phyloP scores from a whole-genome alignment of 2,329 filamentous ascomycete genomes.

The Blastomyces silverae region DNA sequence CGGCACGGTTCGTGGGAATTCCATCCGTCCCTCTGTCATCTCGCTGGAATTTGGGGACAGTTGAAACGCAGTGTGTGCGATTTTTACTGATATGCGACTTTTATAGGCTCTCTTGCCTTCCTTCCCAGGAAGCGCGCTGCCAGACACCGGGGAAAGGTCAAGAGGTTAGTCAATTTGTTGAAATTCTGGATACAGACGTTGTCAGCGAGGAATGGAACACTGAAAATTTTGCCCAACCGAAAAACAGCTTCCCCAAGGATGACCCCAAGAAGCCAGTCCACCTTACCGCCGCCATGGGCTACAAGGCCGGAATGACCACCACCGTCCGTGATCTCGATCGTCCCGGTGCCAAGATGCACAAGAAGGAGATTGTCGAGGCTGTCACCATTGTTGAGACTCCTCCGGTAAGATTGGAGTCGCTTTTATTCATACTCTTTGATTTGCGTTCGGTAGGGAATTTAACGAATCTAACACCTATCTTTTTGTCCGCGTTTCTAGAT shows the following conservation, averaged over 20 bases:
- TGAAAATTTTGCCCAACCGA: conserved; percentile 24
- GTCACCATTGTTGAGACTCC: conserved; percentile 85
- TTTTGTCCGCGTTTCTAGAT: conserved; percentile 57
- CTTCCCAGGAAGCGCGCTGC: conserved; percentile 86
- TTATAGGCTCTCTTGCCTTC: conserved; percentile 65
- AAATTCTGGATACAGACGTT: neutral
- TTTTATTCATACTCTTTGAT: conserved; percentile 40
- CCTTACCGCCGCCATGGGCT: conserved; percentile 95
- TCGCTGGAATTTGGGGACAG: conserved; percentile 1
- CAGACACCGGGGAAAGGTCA: conserved; percentile 94
- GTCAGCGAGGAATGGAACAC: conserved; percentile 20
- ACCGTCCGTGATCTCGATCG: conserved; percentile 99
- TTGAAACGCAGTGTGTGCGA: conserved; percentile 20
- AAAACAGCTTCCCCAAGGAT: conserved; percentile 93
- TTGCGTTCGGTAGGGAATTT: neutral
- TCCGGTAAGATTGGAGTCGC: conserved; percentile 66
- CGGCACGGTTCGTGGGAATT: conserved; percentile 73
- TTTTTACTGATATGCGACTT: conserved; percentile 25
- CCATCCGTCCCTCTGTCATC: neutral
- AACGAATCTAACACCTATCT: neutral
- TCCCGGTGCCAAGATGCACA: conserved; percentile 98
- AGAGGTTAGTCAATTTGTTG: conserved; percentile 63
- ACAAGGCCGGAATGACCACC: conserved; percentile 99
- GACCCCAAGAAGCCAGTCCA: conserved; percentile 99
- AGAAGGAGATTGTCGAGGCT: conserved; percentile 94